phyloP scores from a whole-genome alignment of 805 yeast genomes.

The Saccharomycopsis sp. region DNA sequence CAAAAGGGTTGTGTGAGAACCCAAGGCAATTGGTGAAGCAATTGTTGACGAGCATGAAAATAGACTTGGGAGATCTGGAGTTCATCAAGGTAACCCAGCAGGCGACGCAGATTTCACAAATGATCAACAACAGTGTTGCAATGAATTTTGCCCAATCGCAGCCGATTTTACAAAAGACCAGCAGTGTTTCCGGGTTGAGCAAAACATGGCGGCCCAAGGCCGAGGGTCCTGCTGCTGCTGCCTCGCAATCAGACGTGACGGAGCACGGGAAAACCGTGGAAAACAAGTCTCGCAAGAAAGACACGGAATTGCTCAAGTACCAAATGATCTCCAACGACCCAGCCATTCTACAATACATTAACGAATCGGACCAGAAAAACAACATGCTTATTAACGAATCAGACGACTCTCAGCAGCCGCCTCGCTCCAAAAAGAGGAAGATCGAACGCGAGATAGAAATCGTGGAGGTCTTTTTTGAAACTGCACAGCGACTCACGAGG shows the following conservation, averaged over 20 bases:
- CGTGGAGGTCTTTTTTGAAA: constrained; percentile 23
- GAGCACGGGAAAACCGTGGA: constrained; percentile 30
- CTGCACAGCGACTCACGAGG: constrained; percentile 40
- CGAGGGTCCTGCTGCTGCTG: not conserved
- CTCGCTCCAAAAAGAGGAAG: constrained; percentile 1
- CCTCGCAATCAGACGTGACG: constrained; percentile 34
- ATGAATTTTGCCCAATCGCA: not conserved
- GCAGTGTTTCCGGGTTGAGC: constrained; percentile 12
- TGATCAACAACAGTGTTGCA: not conserved
- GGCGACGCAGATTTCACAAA: constrained; percentile 18
- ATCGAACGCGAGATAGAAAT: constrained; percentile 8
- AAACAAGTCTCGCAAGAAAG: constrained; percentile 23
- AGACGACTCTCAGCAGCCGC: constrained; percentile 7
- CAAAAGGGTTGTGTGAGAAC: constrained; percentile 44
- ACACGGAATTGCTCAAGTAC: constrained; percentile 29
- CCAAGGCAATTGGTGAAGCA: constrained; percentile 42
- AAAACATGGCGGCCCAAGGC: not conserved
- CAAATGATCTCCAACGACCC: constrained; percentile 41
- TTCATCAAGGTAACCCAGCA: constrained; percentile 25
- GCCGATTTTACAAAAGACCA: not conserved
- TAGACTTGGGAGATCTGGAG: constrained; percentile 45
- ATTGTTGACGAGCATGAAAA: constrained; percentile 41
- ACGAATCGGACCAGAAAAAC: constrained; percentile 18
- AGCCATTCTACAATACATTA: constrained; percentile 39
- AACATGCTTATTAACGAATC: not conserved